Percentiles rank a stretch among this genome's conserved stretches.
Conservation (phyloP, 164 flowering plant genomes). For the Warburgia ugandensis region DNA sequence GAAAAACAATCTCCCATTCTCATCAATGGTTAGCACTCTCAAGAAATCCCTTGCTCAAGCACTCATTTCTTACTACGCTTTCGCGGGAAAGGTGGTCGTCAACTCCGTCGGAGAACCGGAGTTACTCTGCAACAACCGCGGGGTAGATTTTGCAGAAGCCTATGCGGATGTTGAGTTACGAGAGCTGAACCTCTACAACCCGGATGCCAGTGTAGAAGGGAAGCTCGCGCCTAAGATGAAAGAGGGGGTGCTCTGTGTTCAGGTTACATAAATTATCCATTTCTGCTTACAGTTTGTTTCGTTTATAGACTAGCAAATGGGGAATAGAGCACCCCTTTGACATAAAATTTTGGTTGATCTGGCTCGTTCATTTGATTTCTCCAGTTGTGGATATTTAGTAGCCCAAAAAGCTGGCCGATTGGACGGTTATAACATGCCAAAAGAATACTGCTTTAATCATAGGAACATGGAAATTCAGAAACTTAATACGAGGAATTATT, state of each 20-base stretch:
- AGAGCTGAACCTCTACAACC: slow-evolving; percentile 30
- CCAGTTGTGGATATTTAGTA: too few relatives aligned
- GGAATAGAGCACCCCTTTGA: too few relatives aligned
- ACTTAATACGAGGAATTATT: too few relatives aligned
- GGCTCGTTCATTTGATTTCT: too few relatives aligned
- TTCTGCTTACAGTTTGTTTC: background rate
- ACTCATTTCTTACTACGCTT: slow-evolving; percentile 24
- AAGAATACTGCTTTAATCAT: too few relatives aligned
- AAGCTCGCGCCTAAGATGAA: slow-evolving; percentile 35
- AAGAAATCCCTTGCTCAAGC: slow-evolving; percentile 21
- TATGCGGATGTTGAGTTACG: slow-evolving; percentile 27
- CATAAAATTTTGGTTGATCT: too few relatives aligned
- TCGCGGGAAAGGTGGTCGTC: slow-evolving; percentile 26
- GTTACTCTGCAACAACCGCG: slow-evolving; percentile 38
- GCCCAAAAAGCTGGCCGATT: too few relatives aligned
- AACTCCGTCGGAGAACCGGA: slow-evolving; percentile 32
- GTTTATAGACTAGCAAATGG: too few relatives aligned
- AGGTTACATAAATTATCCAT: slow-evolving; percentile 13
- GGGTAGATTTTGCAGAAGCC: slow-evolving; percentile 37
- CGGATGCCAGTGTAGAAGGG: slow-evolving; percentile 32
- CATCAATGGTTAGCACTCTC: slow-evolving; percentile 12
- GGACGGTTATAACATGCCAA: too few relatives aligned
- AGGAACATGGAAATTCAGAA: too few relatives aligned
- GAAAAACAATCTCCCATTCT: background rate
- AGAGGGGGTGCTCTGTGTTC: slow-evolving; percentile 30